A percentile compares a stretch with the other conserved stretches of the same genome.
Conservation (phyloP, 2,329 filamentous ascomycete species). For the Proliferodiscus dingleyae region DNA sequence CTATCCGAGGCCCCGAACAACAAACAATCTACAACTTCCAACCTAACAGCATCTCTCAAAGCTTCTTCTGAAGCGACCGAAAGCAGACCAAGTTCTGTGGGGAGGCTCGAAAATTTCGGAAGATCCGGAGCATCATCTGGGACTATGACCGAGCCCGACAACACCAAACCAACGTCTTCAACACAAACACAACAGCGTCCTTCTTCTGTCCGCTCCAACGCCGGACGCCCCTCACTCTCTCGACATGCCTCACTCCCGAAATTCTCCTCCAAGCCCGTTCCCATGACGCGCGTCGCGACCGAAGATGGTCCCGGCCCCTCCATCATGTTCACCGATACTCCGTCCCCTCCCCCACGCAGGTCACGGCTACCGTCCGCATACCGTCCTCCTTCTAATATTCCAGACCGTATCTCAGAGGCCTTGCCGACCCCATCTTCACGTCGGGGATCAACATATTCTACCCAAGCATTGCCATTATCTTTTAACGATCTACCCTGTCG, state of each 20-base stretch:
- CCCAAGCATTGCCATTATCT: constrained; percentile 62
- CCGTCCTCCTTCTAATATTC: constrained; percentile 4
- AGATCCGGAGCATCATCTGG: too few species aligned
- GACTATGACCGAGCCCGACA: too few species aligned
- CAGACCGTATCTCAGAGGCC: background rate
- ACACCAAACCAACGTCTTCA: constrained; percentile 7
- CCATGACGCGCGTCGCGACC: constrained; percentile 60
- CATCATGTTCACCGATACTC: constrained; percentile 66
- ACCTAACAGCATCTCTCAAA: constrained; percentile 15
- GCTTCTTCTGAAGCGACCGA: constrained; percentile 1
- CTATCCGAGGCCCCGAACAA: constrained; percentile 6
- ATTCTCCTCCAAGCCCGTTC: constrained; percentile 70
- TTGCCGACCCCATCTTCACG: constrained; percentile 18
- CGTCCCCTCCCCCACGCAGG: constrained; percentile 22
- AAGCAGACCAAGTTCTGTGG: constrained; percentile 15
- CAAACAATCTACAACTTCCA: constrained; percentile 15
- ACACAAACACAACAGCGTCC: constrained; percentile 13
- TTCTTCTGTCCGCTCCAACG: constrained; percentile 23
- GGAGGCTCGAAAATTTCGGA: too few species aligned
- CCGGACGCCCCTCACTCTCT: constrained; percentile 43
- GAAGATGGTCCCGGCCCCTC: constrained; percentile 63
- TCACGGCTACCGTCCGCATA: constrained; percentile 27
- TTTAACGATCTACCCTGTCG: constrained; percentile 85
- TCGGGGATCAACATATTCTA: constrained; percentile 46
- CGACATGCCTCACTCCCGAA: constrained; percentile 53